Percentiles rank a stretch among this genome's conserved stretches.
Evolutionary conservation across 2,329 filamentous ascomycete genomes (phyloP).

Genomic region (Teratosphaeria destructans): DNA sequence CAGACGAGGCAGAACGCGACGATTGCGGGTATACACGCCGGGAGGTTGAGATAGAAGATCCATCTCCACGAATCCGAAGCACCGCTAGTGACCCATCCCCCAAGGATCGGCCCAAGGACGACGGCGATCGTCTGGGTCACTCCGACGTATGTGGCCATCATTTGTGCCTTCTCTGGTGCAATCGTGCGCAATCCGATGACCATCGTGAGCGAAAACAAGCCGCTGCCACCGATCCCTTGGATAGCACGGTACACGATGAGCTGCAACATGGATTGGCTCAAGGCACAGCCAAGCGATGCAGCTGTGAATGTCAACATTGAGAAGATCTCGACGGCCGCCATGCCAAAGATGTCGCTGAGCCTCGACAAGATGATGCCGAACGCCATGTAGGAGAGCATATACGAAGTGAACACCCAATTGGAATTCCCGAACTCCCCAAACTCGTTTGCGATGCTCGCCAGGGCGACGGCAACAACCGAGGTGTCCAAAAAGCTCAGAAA

Average conservation of each 20-base stretch:
- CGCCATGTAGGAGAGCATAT: constrained; percentile 43
- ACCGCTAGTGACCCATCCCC: constrained; percentile 6
- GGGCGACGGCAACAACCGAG: constrained; percentile 49
- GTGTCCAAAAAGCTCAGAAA: constrained; percentile 51
- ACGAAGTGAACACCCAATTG: constrained; percentile 17
- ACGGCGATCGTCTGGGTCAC: constrained; percentile 21
- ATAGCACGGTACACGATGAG: constrained; percentile 23
- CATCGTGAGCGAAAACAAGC: constrained; percentile 36
- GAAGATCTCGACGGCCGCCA: constrained; percentile 41
- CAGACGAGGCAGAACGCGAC: constrained; percentile 40
- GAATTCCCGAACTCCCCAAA: constrained; percentile 29
- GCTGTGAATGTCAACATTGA: constrained; percentile 45
- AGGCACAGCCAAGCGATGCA: constrained; percentile 48
- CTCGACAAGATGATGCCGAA: constrained; percentile 48
- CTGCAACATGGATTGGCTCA: constrained; percentile 34
- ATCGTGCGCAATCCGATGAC: constrained; percentile 40
- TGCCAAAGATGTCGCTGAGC: constrained; percentile 45
- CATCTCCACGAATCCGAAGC: constrained; percentile 3
- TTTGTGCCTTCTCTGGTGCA: constrained; percentile 30
- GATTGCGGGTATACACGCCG: constrained; percentile 40
- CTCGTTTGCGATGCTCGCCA: constrained; percentile 46
- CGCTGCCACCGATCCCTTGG: constrained; percentile 29
- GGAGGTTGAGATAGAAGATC: constrained; percentile 51
- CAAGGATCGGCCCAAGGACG: constrained; percentile 9
- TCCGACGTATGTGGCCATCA: constrained; percentile 41